phyloP scores from a whole-genome alignment of 1,139 yeast genomes.

The Magnusiomyces ingens region DNA sequence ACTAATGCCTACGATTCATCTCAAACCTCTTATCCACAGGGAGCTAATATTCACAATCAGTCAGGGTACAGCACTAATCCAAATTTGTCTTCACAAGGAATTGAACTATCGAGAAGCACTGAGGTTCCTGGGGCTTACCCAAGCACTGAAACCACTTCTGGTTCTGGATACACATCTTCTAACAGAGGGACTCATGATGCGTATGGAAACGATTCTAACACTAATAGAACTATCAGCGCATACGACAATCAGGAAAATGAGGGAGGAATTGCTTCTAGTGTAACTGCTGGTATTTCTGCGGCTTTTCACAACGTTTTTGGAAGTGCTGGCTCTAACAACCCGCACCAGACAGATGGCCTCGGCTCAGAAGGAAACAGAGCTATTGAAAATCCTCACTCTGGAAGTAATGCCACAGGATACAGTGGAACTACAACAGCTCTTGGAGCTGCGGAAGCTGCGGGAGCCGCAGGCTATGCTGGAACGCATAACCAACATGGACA shows the following conservation, averaged over 20 bases:
- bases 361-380: not conserved
- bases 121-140: slow-evolving; percentile 1
- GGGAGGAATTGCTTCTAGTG: not conserved
- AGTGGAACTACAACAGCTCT: not conserved
- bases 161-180: not conserved
- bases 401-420: not conserved
- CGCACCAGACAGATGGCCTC: not conserved
- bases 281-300: slow-evolving; percentile 1
- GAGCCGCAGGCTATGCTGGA: not conserved
- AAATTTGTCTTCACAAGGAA: not conserved
- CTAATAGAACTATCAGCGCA: not conserved
- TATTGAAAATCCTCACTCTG: not conserved
- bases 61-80: not conserved
- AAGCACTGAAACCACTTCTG: not conserved
- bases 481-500: not conserved
- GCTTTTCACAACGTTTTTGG: slow-evolving; percentile 9
- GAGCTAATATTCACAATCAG: too few relatives aligned
- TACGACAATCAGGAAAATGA: not conserved
- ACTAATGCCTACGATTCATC: too few relatives aligned
- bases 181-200: not conserved
- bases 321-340: not conserved
- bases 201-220: not conserved
- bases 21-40: too few relatives aligned
- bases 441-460: not conserved
- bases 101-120: not conserved